Base-by-base conservation (phyloP, 2,329 filamentous ascomycete species). In the Chaetomiaceae sp. region DNA sequence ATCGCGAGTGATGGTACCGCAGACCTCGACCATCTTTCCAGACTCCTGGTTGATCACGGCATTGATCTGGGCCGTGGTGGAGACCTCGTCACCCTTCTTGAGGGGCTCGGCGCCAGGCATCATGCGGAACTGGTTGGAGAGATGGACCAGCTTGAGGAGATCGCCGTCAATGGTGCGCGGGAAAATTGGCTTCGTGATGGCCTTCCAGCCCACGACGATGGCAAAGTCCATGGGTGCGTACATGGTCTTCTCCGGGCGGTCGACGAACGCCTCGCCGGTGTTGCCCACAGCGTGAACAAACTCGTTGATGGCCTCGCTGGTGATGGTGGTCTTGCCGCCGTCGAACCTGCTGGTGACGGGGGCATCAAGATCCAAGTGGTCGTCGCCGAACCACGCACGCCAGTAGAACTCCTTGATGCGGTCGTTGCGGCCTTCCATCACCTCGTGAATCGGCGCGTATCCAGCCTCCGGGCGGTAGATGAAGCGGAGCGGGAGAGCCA, bases 391-490 rank as follows among this genome's bases (percentile, higher is more conserved):
- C 93, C 93, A 99, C 59, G 95, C 85, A 61, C 85, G 85, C 83
- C 95, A 99, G 78, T 99, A 99, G 69, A 99, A 99, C 70, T 96
- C 89, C 77, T 99, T 99, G 77, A 99, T 97, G 58, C 89, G 87
- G 66, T 99, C 92, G 67, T 99, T 99, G 65, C 93, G 89, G 49
- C 82, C 86, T 31, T 90, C 82, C 93, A 99, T 99, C 57, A 97
- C 87, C 70, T 99, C 93, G 55, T 86, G 86, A 60, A 99, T 96
- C 16, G 93, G 93, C n/a, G 95, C 92, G 66, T 96, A 99, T 25
- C 93, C 93, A 50, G 89, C 86, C 70, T 97, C 92, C 2, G 93
- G 93, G 66, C 91, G 88, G 72, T 99, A 99, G 5, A 81, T 89
- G 74, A 97, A 97, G 66, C 85, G 82, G 59, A 99, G 83, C 19